Conservation (phyloP, 148 eudicot genomes). For the Vaccinium corymbosum region DNA sequence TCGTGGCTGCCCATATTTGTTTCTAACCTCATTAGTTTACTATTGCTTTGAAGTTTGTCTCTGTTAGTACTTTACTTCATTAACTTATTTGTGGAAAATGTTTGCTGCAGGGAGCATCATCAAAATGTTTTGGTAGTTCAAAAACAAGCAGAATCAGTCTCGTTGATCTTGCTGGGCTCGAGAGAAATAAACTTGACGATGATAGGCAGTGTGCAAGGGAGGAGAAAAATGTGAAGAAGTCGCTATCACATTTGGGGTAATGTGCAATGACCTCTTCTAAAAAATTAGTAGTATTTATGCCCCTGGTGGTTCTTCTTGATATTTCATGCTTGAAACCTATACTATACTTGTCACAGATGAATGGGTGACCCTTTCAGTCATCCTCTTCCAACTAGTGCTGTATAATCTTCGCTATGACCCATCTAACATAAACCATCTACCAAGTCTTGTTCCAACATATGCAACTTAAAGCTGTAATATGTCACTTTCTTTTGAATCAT, state of each 20-base stretch:
- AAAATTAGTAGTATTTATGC: background rate
- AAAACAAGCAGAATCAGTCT: conserved; percentile 83
- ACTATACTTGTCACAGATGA: background rate
- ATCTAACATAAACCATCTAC: background rate
- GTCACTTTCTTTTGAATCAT: background rate
- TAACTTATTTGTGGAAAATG: background rate
- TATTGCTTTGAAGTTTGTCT: background rate
- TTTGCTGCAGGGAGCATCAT: conserved; percentile 50
- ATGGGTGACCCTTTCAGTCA: background rate
- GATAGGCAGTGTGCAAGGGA: conserved; percentile 56
- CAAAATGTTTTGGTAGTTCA: conserved; percentile 79
- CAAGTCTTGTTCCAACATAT: background rate
- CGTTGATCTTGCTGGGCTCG: conserved; percentile 81
- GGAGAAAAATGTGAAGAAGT: conserved; percentile 66
- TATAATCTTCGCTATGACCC: background rate
- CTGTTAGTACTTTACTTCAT: background rate
- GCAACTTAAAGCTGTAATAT: background rate
- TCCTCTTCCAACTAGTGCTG: background rate
- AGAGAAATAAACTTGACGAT: conserved; percentile 53
- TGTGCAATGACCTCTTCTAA: conserved; percentile 11
- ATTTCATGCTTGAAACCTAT: background rate
- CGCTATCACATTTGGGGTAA: conserved; percentile 87
- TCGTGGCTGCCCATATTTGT: background rate
- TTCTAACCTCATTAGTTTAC: background rate
- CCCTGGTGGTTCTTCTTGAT: background rate